Base-by-base conservation (phyloP, 2,329 filamentous ascomycete species). In the Didymella lethalis region DNA sequence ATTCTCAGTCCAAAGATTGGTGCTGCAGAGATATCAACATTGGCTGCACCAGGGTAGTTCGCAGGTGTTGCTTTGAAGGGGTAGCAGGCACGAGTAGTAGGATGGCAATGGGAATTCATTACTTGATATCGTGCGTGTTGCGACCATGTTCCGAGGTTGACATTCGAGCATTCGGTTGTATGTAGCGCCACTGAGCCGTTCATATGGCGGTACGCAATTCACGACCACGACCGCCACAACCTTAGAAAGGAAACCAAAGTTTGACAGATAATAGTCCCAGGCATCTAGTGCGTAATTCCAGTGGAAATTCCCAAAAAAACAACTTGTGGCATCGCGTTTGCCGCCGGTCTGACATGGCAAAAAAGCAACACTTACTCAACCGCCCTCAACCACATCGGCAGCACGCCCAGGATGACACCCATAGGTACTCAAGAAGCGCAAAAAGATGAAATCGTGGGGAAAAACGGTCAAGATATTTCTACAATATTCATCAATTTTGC, bases 381-480 rank as follows among this genome's bases (percentile, higher is more conserved):
- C 32, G n/a, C 14, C 32, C 4, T 16, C 11, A 7, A 3, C 14
- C 25, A n/a, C 32, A 36, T 11, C 23, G 2, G 2, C 40, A 26
- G 11, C 11, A 25, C 12, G 31, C 16, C 31, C 11, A 32, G 6
- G 16, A 14, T 5, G 16, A 32, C 3, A 6, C 12, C 31, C 2
- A 5, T 32, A 14, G 31, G 31, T 4, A 14, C 11, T 11, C 2
- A 10, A 43, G 20, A 8, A 3, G 4, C 2, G 6, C 11, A n/a
- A 44, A 44, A 44, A 44, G 12, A 26, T 44, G 41, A 23, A 44
- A 25, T 44, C 40, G 56, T 49, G 32, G 50, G 56, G 50, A 23
- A 23, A 23, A 23, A 23, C 23, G 2, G 2, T 23, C 23, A 23
- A 23, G 23, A 3, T 23, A 23, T 23, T 23, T 23, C 23, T 23